Evolutionary conservation across 2,329 filamentous ascomycete genomes (phyloP).

Genomic region (Epichloe sibirici): DNA sequence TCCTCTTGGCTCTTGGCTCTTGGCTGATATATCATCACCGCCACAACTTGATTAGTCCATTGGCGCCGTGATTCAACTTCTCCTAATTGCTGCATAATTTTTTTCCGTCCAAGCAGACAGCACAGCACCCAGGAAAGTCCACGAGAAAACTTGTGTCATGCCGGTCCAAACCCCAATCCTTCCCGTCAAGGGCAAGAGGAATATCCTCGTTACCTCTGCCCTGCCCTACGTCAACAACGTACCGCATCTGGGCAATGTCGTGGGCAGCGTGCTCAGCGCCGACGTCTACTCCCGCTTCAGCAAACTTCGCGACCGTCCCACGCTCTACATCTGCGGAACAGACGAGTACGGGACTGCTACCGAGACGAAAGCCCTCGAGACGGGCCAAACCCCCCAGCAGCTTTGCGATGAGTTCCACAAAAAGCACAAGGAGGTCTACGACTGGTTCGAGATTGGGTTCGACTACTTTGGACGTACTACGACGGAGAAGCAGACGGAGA

Average conservation of each 20-base stretch:
- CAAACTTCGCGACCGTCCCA: constrained; percentile 66
- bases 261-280: constrained; percentile 76
- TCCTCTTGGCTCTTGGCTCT: neutral
- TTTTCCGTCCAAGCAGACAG: neutral
- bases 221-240: constrained; percentile 68
- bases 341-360: constrained; percentile 96
- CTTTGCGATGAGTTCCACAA: constrained; percentile 89
- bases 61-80: neutral
- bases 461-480: constrained; percentile 92
- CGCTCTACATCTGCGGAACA: constrained; percentile 68
- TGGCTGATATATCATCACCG: neutral
- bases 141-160: constrained; percentile 3
- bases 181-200: constrained; percentile 63
- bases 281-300: constrained; percentile 78
- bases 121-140: neutral
- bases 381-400: constrained; percentile 67
- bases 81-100: neutral
- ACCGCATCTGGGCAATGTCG: constrained; percentile 79
- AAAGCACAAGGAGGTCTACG: constrained; percentile 81
- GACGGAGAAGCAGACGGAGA: constrained; percentile 78
- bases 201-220: constrained; percentile 85
- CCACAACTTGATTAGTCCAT: neutral
- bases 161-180: constrained; percentile 32
- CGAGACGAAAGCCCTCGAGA: constrained; percentile 88
- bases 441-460: constrained; percentile 93